Evolutionary conservation across 352 stramenopile species (phyloP), one percentile per base, ranked within the genome.

Genomic region (Globisporangium barbulae): DNA sequence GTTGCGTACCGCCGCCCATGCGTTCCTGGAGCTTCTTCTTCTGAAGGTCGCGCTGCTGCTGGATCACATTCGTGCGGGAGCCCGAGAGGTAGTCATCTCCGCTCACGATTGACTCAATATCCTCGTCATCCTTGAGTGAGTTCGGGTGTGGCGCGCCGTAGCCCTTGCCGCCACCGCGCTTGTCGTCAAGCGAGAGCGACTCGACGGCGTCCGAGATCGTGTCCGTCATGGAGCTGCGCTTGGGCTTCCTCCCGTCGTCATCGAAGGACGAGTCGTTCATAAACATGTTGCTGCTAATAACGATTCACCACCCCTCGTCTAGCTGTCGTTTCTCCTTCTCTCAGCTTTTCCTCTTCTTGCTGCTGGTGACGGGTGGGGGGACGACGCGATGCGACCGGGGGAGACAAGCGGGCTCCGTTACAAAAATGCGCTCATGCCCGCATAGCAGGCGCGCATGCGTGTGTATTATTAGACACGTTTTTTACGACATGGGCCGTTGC

Each of bases 21-120:
- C 85, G 80, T 42, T 91, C 84, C 48, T 94, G 85, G 0, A 94
- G 76, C 64, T 93, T 94, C 64, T 93, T 94, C 74, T 92, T 94
- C 70, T 94, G 85, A 21, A 93, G 63, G 31, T 94, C 85, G 2
- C 84, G 83, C 61, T 94, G 85, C 64, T 94, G 85, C 64, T 94
- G 83, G 55, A 94, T 93, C 21, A 93, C 85, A 56, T 58, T 89
- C 10, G 82, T 90, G 33, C 85, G 78, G 19, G 83, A 87, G 28
- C 82, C 85, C 0, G 74, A 79, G 15, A 89, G 53, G 64, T 83
- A 90, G 48, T 90, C 78, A 19, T 69, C 65, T 4, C 78, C 78
- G 37, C 76, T 73, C 10, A 75, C 73, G 12, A 81, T 73, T 9
- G 72, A 63, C 44, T 93, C 84, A 35, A 93, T 75, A 50, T 91